phyloP scores from a whole-genome alignment of 2,329 filamentous ascomycete genomes.

The Emydomyces testavorans region DNA sequence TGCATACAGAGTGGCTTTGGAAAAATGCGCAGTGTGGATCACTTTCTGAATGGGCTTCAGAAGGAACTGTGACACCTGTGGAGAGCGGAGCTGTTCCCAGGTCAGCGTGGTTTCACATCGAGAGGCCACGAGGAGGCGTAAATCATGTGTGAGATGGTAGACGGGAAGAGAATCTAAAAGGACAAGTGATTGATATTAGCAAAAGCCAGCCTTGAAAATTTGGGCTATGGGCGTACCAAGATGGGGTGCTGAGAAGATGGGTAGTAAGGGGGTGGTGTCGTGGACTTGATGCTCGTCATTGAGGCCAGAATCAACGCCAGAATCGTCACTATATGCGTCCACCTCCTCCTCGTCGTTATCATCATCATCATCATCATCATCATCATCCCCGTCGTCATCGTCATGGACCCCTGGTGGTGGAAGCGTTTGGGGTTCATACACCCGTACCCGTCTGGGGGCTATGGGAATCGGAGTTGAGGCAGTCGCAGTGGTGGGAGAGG shows the following conservation, averaged over 20 bases:
- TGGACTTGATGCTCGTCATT: slow-evolving; percentile 27
- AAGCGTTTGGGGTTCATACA: not conserved
- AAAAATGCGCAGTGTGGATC: slow-evolving; percentile 72
- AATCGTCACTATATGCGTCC: slow-evolving; percentile 28
- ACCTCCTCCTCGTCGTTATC: slow-evolving; percentile 6
- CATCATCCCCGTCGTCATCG: slow-evolving; percentile 4
- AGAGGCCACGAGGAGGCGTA: slow-evolving; percentile 70
- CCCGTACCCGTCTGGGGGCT: not conserved
- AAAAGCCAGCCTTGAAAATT: not conserved
- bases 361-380: not conserved
- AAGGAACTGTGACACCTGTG: slow-evolving; percentile 89
- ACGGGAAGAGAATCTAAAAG: slow-evolving; percentile 66
- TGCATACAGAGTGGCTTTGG: slow-evolving; percentile 74
- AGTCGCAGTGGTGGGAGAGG: not conserved
- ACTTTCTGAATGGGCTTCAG: slow-evolving; percentile 91
- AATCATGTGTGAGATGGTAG: slow-evolving; percentile 81
- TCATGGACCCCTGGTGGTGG: not conserved
- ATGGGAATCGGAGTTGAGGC: slow-evolving; percentile 1
- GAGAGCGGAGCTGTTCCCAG: slow-evolving; percentile 92
- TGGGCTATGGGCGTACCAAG: slow-evolving; percentile 45
- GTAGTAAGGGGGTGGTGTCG: slow-evolving; percentile 46
- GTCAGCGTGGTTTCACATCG: slow-evolving; percentile 84
- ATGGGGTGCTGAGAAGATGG: slow-evolving; percentile 68
- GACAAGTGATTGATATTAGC: not conserved
- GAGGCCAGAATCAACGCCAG: slow-evolving; percentile 19